These are phyloP conservation scores for Vigna angularis DNA, from an alignment of 306 rosid species.

Conservation along the genomic window DNA sequence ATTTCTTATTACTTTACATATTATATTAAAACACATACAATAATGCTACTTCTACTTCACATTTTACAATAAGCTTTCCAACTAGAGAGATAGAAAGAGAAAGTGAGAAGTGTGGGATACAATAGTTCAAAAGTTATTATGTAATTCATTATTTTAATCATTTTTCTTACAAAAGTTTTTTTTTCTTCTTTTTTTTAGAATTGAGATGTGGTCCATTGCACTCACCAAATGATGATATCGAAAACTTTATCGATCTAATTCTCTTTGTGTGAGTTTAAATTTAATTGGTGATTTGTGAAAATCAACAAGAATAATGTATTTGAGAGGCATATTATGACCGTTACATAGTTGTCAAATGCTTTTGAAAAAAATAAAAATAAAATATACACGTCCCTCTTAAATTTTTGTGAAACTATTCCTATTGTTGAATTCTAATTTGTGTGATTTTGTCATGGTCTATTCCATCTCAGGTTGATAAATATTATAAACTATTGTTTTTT, in stretches of 20 bases:
- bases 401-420: no score
- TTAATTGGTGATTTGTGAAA: no score
- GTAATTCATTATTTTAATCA: neutral
- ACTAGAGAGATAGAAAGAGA: neutral
- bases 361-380: neutral
- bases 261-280: no score
- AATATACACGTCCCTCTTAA: no score
- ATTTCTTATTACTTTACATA: slow-evolving; percentile 24
- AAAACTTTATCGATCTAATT: neutral
- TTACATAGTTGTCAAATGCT: neutral
- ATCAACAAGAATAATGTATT: no score
- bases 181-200: neutral
- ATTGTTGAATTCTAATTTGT: no score
- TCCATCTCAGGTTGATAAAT: no score
- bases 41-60: neutral
- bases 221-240: neutral
- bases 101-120: neutral
- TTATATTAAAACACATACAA: neutral
- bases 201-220: slow-evolving; percentile 15
- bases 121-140: neutral
- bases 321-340: neutral
- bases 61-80: neutral
- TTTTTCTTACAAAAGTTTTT: slow-evolving; percentile 3
- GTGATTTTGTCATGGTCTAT: no score
- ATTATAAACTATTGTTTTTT: no score